Evolutionary conservation across 2,329 filamentous ascomycete genomes (phyloP).

Genomic region (Davidsoniella eucalypti): DNA sequence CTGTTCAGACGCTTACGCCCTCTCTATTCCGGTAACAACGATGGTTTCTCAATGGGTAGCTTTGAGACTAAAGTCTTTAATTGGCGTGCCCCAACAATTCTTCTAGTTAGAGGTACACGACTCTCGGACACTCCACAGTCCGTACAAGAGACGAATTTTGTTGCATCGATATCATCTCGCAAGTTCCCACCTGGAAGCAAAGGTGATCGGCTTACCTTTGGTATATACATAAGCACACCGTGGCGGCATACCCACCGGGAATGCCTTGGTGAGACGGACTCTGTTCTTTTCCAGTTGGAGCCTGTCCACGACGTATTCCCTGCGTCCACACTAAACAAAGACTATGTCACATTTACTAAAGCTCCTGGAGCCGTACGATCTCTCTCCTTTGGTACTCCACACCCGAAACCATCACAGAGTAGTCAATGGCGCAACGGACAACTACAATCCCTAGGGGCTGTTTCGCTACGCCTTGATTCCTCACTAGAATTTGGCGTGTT

Average conservation of each 20-base stretch:
- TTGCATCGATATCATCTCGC: conserved; percentile 45
- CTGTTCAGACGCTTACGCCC: conserved; percentile 50
- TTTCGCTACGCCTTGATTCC: conserved; percentile 47
- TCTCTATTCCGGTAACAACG: conserved; percentile 52
- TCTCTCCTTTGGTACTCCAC: conserved; percentile 48
- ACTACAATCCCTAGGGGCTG: conserved; percentile 39
- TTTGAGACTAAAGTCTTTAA: conserved; percentile 63
- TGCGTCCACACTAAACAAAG: conserved; percentile 45
- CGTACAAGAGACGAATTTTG: conserved; percentile 39
- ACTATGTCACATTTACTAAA: conserved; percentile 54
- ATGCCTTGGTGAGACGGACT: conserved; percentile 49
- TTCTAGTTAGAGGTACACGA: conserved; percentile 51
- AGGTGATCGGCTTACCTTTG: conserved; percentile 43
- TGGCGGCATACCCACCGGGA: conserved; percentile 54
- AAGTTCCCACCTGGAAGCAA: conserved; percentile 37
- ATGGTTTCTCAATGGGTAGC: conserved; percentile 62
- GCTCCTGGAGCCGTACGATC: conserved; percentile 42
- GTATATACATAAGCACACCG: conserved; percentile 47
- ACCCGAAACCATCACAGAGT: conserved; percentile 28
- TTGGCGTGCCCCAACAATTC: conserved; percentile 57
- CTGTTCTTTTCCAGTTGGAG: conserved; percentile 53
- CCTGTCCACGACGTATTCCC: conserved; percentile 57
- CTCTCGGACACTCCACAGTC: conserved; percentile 32
- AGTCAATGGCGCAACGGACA: conserved; percentile 23
- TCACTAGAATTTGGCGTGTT: conserved; percentile 59